Conservation (phyloP, 2,329 filamentous ascomycete genomes). For the Pseudogymnoascus sp. region DNA sequence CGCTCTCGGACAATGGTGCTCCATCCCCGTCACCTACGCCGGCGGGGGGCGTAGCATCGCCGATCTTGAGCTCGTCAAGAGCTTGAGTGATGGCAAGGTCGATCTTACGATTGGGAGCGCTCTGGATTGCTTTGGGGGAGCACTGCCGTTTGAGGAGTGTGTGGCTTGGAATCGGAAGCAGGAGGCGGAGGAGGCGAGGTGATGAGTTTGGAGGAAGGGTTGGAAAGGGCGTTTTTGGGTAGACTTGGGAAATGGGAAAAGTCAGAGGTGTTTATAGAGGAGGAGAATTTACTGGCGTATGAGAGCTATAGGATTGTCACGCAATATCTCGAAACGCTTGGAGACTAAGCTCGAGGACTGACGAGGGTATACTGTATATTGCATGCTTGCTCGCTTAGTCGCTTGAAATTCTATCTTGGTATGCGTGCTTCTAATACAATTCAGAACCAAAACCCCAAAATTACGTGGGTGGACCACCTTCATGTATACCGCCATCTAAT, state of each 20-base stretch:
- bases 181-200: neutral
- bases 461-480: conserved; percentile 3
- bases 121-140: conserved; percentile 90
- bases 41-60: conserved; percentile 79
- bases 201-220: neutral
- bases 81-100: conserved; percentile 69
- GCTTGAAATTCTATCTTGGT: conserved; percentile 1
- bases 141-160: conserved; percentile 83
- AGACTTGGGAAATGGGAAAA: neutral
- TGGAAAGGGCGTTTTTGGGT: neutral
- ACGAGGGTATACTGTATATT: conserved; percentile 5
- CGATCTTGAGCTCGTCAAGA: conserved; percentile 76
- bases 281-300: neutral
- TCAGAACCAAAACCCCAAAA: conserved; percentile 22
- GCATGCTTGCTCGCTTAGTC: conserved; percentile 1
- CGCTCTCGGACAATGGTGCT: conserved; percentile 75
- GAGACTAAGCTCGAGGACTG: neutral
- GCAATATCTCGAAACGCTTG: neutral
- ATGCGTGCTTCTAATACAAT: conserved; percentile 15
- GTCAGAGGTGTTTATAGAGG: neutral
- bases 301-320: neutral
- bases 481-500: neutral
- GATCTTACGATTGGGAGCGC: conserved; percentile 96
- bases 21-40: conserved; percentile 90
- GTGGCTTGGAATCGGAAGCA: conserved; percentile 65